Percentiles rank a stretch among this genome's conserved stretches.
phyloP scores from a whole-genome alignment of 176 grass and related monocot species.

The Eleusine coracana region DNA sequence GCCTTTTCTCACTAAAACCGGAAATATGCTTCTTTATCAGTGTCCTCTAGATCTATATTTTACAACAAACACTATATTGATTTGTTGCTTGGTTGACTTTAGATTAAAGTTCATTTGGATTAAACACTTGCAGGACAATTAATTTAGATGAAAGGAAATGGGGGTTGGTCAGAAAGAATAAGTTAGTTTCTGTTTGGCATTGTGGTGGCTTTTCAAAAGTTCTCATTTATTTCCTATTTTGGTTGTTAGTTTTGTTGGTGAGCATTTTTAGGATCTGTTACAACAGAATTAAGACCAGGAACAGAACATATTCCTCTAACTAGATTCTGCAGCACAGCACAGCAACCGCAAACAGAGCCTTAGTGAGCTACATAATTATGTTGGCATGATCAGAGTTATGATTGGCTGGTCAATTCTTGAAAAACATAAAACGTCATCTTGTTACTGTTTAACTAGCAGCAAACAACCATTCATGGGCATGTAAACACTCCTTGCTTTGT shows the following conservation, averaged over 20 bases:
- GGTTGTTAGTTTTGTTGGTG: no score
- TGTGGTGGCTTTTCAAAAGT: no score
- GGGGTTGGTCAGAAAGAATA: not conserved
- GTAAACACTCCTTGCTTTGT: not conserved
- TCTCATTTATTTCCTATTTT: no score
- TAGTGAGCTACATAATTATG: not conserved
- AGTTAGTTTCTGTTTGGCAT: no score
- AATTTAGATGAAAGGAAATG: not conserved
- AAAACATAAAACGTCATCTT: not conserved
- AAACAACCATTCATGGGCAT: not conserved
- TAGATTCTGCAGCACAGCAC: no score
- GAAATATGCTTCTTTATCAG: not conserved
- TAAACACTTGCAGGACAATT: slow-evolving; percentile 1
- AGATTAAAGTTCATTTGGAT: slow-evolving; percentile 7
- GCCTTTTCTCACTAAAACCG: not conserved
- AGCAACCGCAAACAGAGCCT: no score
- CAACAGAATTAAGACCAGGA: no score
- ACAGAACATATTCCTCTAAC: no score
- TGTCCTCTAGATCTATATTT: slow-evolving; percentile 18
- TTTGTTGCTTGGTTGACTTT: not conserved
- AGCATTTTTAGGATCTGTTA: no score
- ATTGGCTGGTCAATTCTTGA: not conserved
- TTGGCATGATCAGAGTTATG: not conserved
- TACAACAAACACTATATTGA: not conserved
- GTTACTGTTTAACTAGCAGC: not conserved